Conservation (phyloP, 495 filamentous ascomycete species). For the Thozetella sp. region DNA sequence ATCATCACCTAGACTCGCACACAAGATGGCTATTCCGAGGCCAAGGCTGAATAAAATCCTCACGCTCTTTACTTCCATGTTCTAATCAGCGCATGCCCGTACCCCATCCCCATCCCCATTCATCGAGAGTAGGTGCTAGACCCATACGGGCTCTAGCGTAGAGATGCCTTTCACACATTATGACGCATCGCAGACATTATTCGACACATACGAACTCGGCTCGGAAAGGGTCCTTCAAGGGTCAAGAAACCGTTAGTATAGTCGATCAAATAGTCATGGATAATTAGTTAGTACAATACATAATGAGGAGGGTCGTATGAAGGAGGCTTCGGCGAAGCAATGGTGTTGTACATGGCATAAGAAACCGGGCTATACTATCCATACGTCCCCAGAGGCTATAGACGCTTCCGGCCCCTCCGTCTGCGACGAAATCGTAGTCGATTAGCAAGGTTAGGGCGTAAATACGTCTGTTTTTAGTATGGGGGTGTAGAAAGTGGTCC, state of each 20-base stretch:
- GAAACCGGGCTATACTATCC: not conserved
- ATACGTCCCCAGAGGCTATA: not conserved
- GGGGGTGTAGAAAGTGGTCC: not conserved
- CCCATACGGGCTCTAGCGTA: not conserved
- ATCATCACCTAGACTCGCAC: not conserved
- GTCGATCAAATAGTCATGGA: not conserved
- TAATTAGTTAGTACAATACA: not conserved
- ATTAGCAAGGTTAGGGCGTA: not conserved
- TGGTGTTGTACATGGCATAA: not conserved
- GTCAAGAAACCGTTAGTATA: not conserved
- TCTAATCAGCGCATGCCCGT: not conserved
- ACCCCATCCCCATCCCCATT: not conserved
- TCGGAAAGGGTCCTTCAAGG: not conserved
- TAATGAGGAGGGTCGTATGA: not conserved
- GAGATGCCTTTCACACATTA: not conserved
- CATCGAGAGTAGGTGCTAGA: not conserved
- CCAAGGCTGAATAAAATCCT: not conserved
- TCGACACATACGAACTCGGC: not conserved
- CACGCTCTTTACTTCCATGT: not conserved
- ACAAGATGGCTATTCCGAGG: not conserved
- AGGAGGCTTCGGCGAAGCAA: not conserved
- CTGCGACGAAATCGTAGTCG: not conserved
- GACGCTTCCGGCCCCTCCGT: not conserved
- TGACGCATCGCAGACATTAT: not conserved
- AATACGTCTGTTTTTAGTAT: not conserved